Evolutionary conservation across 2,329 filamentous ascomycete genomes (phyloP), one percentile per base, ranked within the genome.

Genomic region (Pseudogymnoascus sp.): DNA sequence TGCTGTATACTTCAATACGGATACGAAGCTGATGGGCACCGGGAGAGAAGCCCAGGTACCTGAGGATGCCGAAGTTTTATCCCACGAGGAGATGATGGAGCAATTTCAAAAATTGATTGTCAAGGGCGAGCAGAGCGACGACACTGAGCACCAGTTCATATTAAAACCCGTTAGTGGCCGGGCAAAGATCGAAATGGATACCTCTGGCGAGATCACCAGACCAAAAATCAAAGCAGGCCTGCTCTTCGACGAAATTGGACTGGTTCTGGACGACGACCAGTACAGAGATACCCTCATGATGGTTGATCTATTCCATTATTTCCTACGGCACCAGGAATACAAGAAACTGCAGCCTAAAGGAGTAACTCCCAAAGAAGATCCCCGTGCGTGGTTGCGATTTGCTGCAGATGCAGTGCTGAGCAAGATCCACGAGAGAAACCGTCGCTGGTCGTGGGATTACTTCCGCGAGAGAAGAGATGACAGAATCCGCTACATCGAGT

Each of bases 211-310:
- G 68, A 76, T 84, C 28, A 86, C 90, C 63, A 81, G 84, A 14
- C 90, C 94, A 2, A 94, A 93, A 71, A 87, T 94, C 78, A 97
- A 97, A 75, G 91, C 92, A 28, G 90, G 89, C 40, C 77, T 99
- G 16, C 78, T 97, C 1, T 99, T 99, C 70, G 93, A 99, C 72
- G 95, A 99, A 72, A 92, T 99, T 64, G 94, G 95, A 60, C 88
- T 99, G 67, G 90, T 97, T n/a, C 82, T 99, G 33, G 95, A 99
- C 69, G 93, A 99, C 68, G 86, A 97, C 68, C 94, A 99, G 74
- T 99, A 99, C 73, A 89, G 95, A 31, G 94, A 99, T 76, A 91
- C 89, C 4, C 78, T 99, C 64, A 99, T 99, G 94, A 90, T 99
- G 79, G 90, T 97, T 1, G 94, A 99, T 73, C 80, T 97, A 2